Base-by-base conservation (phyloP, 306 rosid genomes). In the Vachellia collinsii region DNA sequence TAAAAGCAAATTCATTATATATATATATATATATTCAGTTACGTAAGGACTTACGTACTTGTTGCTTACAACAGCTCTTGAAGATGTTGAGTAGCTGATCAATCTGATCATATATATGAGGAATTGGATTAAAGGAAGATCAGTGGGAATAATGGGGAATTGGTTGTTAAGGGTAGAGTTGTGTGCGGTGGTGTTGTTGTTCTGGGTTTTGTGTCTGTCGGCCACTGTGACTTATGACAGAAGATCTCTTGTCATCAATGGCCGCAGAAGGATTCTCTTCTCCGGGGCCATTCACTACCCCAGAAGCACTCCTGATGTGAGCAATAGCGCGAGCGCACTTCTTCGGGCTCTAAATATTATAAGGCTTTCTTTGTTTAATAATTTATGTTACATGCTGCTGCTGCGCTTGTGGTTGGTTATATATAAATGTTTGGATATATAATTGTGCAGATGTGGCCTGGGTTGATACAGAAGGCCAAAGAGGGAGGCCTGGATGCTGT, bases 241-340 rank as follows among this genome's bases (percentile, higher is more conserved):
- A 56, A 88, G 86, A 63, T 81, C 97, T n/a, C 12, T 94, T 63
- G n/a, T 88, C 12, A 42, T 94, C 76, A 72, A 92, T 84, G 98
- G 98, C 0, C 77, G 81, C 65, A 84, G 89, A 76, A 83, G 89
- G 86, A 92, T 94, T 83, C 84, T 94, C 37, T 84, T 92, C 58
- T 94, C 97, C 53, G 97, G 97, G 9, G 90, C 99, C 6, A 90
- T 94, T 69, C 97, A 94, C 29, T 94, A 93, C 80, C 86, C 98
- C 0, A 86, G 97, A 74, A 94, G 97, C 86, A 90, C 98, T 0
- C 93, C 93, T 3, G 87, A 91, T 66, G 97, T 94, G 2, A 29
- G 34, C 34, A 29, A 29, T 29, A 29, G 34, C 34, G 34, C 34
- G 34, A 1, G 34, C 34, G 2, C 34, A 29, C 34, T 29, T 29